phyloP scores from a whole-genome alignment of 2,329 filamentous ascomycete genomes.

The Xylaria sp. region DNA sequence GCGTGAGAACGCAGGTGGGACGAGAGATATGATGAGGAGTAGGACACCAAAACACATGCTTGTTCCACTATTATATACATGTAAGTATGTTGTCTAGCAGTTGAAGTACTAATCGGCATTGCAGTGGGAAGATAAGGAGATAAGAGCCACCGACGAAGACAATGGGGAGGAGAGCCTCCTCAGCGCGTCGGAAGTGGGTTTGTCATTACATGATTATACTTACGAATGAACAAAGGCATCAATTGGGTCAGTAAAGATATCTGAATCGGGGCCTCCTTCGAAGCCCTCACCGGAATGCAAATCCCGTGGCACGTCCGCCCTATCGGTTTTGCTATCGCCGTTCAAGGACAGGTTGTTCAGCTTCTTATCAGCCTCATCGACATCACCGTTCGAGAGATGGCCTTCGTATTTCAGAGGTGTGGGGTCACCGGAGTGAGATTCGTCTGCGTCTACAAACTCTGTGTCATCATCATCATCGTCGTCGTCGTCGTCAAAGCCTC shows the following conservation, averaged over 20 bases:
- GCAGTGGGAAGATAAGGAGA: not conserved
- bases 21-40: conserved; percentile 87
- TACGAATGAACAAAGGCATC: conserved; percentile 82
- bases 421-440: conserved; percentile 57
- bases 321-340: conserved; percentile 25
- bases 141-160: too few species aligned
- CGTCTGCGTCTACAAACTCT: conserved; percentile 68
- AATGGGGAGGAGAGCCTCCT: not conserved
- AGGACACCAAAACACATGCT: conserved; percentile 92
- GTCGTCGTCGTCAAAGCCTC: conserved; percentile 44
- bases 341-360: conserved; percentile 43
- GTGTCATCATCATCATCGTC: conserved; percentile 43
- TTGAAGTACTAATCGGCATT: not conserved
- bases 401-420: conserved; percentile 61
- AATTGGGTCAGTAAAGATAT: conserved; percentile 77
- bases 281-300: conserved; percentile 22
- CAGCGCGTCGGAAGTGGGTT: not conserved
- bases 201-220: conserved; percentile 19
- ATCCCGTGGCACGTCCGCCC: not conserved
- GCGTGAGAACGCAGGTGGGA: conserved; percentile 89
- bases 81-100: conserved; percentile 16
- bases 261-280: conserved; percentile 65
- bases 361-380: conserved; percentile 45
- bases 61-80: conserved; percentile 68
- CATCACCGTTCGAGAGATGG: conserved; percentile 52